Base-by-base conservation (phyloP, 257 asterid genomes). In the Knoxia roxburghii region DNA sequence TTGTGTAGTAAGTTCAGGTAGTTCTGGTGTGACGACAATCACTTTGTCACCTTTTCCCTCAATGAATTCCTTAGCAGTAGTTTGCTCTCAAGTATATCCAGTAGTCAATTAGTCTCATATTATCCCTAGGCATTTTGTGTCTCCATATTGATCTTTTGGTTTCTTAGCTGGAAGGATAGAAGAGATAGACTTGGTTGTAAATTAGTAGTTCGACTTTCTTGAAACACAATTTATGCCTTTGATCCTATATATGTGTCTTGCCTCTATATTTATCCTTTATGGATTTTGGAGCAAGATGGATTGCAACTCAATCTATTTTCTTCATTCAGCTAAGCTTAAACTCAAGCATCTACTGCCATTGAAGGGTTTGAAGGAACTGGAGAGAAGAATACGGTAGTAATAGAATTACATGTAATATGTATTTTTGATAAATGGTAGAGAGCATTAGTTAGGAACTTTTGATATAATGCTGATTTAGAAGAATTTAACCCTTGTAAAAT, bases 61-160 rank as follows among this genome's bases (percentile, higher is more conserved):
- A n/a, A n/a, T n/a, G n/a, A n/a, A n/a, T n/a, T n/a, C 40, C 52
- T 12, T 39, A 27, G 75, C 39, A 11, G 62, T 39, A 2, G 69
- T 33, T 26, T 41, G 55, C 53, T n/a, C 21, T n/a, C 75, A 27
- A 52, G 62, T 39, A 40, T 71, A 71, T 69, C 6, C 53, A 29
- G 6, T 53, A 64, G 75, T 62, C 39, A 14, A 29, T 29, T 54
- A 41, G 63, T 20, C 26, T 37, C 4, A 4, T 7, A 43, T 62
- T 70, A 43, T 23, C 14, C 52, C 17, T 62, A 52, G 69, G 37
- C 32, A n/a, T 45, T 58, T 70, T 27, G 41, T n/a, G 26, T 20
- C 18, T 23, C 30, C 6, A 15, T 8, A 23, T 61, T 6, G 7
- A 49, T 51, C 46, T 53, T 37, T 37, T 18, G 43, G n/a, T 37